A percentile compares a stretch with the other conserved stretches of the same genome.
phyloP scores from a whole-genome alignment of 2,329 filamentous ascomycete genomes.

The Colletotrichum tropicicola region DNA sequence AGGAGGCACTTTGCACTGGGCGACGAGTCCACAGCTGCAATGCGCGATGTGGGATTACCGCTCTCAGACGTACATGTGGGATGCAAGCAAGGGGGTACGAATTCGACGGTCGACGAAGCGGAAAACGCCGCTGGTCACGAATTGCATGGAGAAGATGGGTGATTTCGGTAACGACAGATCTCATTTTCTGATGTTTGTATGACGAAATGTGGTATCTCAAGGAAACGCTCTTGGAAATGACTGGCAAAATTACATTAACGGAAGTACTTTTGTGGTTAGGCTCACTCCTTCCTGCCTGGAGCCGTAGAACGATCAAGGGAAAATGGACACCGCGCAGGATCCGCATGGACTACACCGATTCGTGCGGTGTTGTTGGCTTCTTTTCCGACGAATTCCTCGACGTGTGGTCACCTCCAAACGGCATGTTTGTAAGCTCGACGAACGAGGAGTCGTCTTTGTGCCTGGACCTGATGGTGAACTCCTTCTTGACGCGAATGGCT shows the following conservation, averaged over 20 bases:
- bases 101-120: too few species aligned
- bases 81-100: background rate
- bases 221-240: conserved; percentile 1
- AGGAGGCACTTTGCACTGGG: too few species aligned
- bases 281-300: conserved; percentile 6
- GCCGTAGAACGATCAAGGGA: background rate
- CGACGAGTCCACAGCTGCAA: background rate
- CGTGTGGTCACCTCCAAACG: background rate
- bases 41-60: background rate
- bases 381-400: conserved; percentile 2
- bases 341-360: background rate
- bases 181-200: background rate
- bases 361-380: conserved; percentile 8
- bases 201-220: conserved; percentile 4
- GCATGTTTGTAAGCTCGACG: conserved; percentile 1
- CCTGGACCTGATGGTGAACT: conserved; percentile 17
- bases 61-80: background rate
- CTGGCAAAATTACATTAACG: conserved; percentile 2
- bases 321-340: background rate
- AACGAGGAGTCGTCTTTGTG: conserved; percentile 12
- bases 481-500: conserved; percentile 16
- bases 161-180: background rate
- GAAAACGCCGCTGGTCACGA: background rate
- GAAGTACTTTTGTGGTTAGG: background rate
- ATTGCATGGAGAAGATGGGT: background rate